Conservation (phyloP, 345 rosid genomes). For the Cardamine chenopodiifolia region DNA sequence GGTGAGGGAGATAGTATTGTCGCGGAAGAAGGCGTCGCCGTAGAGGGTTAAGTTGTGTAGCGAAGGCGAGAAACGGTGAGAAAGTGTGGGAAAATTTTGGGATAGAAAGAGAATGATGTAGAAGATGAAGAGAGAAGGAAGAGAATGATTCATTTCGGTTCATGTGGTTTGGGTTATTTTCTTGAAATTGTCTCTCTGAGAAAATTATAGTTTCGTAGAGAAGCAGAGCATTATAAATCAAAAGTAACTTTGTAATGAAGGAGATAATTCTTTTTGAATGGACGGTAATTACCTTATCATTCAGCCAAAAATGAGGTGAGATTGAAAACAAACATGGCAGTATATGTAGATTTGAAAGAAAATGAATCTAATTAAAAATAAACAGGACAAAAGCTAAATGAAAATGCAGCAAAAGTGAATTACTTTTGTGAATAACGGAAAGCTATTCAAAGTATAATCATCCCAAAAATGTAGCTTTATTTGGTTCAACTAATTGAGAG, state of each 20-base stretch:
- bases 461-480: not conserved
- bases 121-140: constrained; percentile 42
- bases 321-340: not conserved
- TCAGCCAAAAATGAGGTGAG: not conserved
- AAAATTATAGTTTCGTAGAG: not conserved
- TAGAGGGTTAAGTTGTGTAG: constrained; percentile 63
- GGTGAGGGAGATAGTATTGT: constrained; percentile 66
- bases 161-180: not conserved
- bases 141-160: constrained; percentile 22
- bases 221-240: not conserved
- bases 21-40: constrained; percentile 61
- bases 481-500: not conserved
- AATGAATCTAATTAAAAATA: no score
- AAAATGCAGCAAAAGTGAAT: not conserved
- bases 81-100: constrained; percentile 38
- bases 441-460: not conserved
- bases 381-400: no score
- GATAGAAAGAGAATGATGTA: constrained; percentile 42
- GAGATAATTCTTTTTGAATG: not conserved
- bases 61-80: constrained; percentile 44
- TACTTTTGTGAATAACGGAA: not conserved
- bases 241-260: not conserved
- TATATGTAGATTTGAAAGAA: no score
- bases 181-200: not conserved
- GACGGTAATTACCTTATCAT: no score